A percentile compares a stretch with the other conserved stretches of the same genome.
Conservation (phyloP, 73 alveolate species). For the Paramecium primaurelia region DNA sequence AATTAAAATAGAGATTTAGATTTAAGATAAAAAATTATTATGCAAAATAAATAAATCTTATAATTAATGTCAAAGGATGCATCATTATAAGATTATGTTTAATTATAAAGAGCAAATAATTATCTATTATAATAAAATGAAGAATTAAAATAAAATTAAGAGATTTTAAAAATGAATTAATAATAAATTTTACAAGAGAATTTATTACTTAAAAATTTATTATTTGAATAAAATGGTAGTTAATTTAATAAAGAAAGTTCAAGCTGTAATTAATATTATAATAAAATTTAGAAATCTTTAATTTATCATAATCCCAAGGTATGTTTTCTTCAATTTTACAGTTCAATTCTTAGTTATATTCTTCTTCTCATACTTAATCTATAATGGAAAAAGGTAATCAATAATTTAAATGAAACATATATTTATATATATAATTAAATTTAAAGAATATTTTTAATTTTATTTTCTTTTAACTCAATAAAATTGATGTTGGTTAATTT, state of each 20-base stretch:
- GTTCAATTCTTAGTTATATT: background rate
- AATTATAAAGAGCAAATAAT: background rate
- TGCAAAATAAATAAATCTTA: background rate
- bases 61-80: background rate
- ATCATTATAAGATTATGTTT: background rate
- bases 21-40: background rate
- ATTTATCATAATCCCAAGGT: background rate
- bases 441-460: background rate
- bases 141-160: background rate
- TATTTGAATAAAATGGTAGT: background rate
- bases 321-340: background rate
- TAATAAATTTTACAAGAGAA: background rate
- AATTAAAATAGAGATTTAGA: too few species aligned
- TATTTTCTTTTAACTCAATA: background rate
- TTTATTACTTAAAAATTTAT: background rate
- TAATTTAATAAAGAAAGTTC: background rate
- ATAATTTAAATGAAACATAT: background rate
- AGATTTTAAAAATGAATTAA: background rate
- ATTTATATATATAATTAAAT: background rate
- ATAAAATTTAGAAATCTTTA: background rate
- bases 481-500: background rate
- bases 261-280: background rate
- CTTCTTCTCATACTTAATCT: background rate
- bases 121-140: background rate
- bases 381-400: background rate